Evolutionary conservation across 352 stramenopile genomes (phyloP).

Genomic region (Aphanomyces invadans): DNA sequence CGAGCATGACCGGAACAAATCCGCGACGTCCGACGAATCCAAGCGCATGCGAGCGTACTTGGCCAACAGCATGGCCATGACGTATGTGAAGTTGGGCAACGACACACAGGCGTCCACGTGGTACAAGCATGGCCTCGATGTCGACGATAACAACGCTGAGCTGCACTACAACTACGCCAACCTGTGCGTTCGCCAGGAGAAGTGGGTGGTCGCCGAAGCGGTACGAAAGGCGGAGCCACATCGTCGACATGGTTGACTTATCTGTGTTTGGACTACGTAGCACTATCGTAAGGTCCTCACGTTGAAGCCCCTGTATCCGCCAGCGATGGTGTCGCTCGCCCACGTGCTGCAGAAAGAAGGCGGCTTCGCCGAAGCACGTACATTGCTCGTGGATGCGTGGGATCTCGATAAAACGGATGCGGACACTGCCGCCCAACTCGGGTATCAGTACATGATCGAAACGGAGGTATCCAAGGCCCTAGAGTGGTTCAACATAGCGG

Average conservation of each 20-base stretch:
- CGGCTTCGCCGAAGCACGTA: constrained; percentile 10
- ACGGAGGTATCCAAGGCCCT: constrained; percentile 1
- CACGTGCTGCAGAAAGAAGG: constrained; percentile 18
- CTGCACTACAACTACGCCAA: constrained; percentile 24
- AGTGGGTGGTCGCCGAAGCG: constrained; percentile 10
- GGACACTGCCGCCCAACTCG: constrained; percentile 18
- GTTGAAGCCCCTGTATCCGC: constrained; percentile 12
- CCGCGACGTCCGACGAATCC: constrained; percentile 13
- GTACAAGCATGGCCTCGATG: constrained; percentile 14
- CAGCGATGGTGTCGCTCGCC: constrained; percentile 17
- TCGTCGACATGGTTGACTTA: no score
- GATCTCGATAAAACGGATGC: constrained; percentile 14
- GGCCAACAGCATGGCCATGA: constrained; percentile 21
- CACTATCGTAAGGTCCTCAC: constrained; percentile 17
- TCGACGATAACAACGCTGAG: constrained; percentile 14
- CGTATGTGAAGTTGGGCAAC: constrained; percentile 19
- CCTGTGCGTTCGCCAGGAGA: not conserved
- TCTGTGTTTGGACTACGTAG: constrained; percentile 9
- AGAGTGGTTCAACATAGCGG: constrained; percentile 18
- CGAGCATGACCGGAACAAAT: constrained; percentile 4
- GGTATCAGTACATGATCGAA: constrained; percentile 19
- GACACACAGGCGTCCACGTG: constrained; percentile 7
- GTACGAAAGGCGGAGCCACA: no score
- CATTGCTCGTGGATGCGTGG: constrained; percentile 17
- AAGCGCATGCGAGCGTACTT: constrained; percentile 18